A percentile compares a stretch with the other conserved stretches of the same genome.
Evolutionary conservation across 208 protist genomes (phyloP).

Genomic region (Trypanosoma scelopori): DNA sequence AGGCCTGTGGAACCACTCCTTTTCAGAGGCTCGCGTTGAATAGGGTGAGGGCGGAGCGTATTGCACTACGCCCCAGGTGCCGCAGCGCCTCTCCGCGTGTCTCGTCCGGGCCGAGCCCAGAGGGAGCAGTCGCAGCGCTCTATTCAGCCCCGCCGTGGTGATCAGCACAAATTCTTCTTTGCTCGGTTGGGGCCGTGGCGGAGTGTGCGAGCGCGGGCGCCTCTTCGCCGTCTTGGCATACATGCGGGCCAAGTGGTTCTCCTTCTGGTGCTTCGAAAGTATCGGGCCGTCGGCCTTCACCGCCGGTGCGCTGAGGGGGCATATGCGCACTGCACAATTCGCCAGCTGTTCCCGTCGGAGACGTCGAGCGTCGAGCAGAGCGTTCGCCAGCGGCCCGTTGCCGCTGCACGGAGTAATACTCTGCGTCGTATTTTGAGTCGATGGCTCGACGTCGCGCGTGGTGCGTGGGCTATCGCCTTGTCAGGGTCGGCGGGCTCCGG

Average conservation of each 20-base stretch:
- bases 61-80: neutral
- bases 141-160: slow-evolving; percentile 2
- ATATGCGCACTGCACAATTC: slow-evolving; percentile 5
- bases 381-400: neutral
- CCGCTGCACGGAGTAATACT: slow-evolving; percentile 6
- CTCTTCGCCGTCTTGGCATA: neutral
- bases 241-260: neutral
- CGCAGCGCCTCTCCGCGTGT: slow-evolving; percentile 7
- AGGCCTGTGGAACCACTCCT: slow-evolving; percentile 15
- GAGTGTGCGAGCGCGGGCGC: neutral
- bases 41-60: slow-evolving; percentile 4
- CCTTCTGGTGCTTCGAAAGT: neutral
- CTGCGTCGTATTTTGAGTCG: neutral
- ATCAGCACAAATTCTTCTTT: neutral
- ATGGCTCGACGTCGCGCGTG: neutral
- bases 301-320: neutral
- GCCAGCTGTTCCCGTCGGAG: neutral
- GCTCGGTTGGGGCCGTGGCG: neutral
- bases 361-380: neutral
- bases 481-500: slow-evolving; percentile 17
- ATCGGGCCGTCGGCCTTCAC: neutral
- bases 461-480: neutral
- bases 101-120: neutral
- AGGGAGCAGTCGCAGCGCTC: neutral
- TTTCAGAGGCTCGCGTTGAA: slow-evolving; percentile 31